Conservation (phyloP, 495 filamentous ascomycete genomes). For the Daldinia caldariorum region DNA sequence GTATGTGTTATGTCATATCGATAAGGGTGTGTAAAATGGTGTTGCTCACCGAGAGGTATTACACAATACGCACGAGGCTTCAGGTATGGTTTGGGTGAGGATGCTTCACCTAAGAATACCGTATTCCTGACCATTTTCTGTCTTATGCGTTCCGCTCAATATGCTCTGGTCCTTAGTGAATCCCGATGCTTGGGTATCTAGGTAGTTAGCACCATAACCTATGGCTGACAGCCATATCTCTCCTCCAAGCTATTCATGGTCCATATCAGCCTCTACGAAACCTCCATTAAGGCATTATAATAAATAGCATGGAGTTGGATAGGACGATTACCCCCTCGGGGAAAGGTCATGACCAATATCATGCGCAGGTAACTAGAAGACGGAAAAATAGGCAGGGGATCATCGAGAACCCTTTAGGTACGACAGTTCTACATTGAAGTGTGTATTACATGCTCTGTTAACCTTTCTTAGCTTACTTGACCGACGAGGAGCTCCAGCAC, state of each 20-base stretch:
- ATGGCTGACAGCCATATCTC: constrained; percentile 29
- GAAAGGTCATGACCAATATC: constrained; percentile 4
- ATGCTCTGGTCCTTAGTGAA: background rate
- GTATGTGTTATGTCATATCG: constrained; percentile 19
- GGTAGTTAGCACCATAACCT: background rate
- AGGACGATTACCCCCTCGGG: constrained; percentile 3
- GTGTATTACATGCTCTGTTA: background rate
- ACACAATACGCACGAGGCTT: constrained; percentile 6
- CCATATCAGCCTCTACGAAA: constrained; percentile 1
- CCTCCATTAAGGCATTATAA: background rate
- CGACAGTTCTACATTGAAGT: background rate
- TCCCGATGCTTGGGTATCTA: background rate
- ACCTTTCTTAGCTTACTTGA: constrained; percentile 37
- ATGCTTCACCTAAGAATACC: constrained; percentile 12
- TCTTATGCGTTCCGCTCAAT: background rate
- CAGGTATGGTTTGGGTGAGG: constrained; percentile 9
- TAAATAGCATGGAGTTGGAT: constrained; percentile 15
- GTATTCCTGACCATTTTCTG: constrained; percentile 2
- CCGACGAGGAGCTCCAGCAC: constrained; percentile 41
- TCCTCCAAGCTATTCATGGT: constrained; percentile 2
- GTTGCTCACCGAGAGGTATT: constrained; percentile 9
- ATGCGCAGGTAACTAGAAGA: constrained; percentile 25
- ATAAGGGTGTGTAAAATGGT: constrained; percentile 5
- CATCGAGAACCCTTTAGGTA: constrained; percentile 46
- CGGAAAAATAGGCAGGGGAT: constrained; percentile 37